Conservation (phyloP, 768 basidiomycete genomes). For the Tephrocybe sp. region DNA sequence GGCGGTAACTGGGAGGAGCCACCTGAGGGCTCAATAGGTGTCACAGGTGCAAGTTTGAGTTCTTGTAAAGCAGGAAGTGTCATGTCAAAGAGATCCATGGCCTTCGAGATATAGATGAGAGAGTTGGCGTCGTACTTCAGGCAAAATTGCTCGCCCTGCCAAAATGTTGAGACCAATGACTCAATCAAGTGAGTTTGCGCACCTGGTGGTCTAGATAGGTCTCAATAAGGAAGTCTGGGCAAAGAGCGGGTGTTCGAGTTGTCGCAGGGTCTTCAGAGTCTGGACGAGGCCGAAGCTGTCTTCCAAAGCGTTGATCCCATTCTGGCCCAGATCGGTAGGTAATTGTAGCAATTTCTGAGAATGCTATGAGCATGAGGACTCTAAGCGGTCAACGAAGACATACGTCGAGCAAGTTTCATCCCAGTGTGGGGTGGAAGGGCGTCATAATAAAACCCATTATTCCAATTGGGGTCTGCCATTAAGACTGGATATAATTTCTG, state of each 20-base stretch:
- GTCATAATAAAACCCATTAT: slow-evolving; percentile 97
- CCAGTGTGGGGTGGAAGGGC: slow-evolving; percentile 93
- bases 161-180: slow-evolving; percentile 33
- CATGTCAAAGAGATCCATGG: slow-evolving; percentile 99
- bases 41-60: slow-evolving; percentile 50
- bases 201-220: slow-evolving; percentile 97
- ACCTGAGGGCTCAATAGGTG: slow-evolving; percentile 15
- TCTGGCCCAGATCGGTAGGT: slow-evolving; percentile 99
- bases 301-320: slow-evolving; percentile 97
- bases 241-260: slow-evolving; percentile 67
- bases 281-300: slow-evolving; percentile 54
- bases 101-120: slow-evolving; percentile 97
- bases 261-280: slow-evolving; percentile 29
- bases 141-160: slow-evolving; percentile 91
- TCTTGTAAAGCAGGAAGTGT: slow-evolving; percentile 70
- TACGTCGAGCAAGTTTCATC: slow-evolving; percentile 97
- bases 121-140: slow-evolving; percentile 99
- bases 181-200: slow-evolving; percentile 49
- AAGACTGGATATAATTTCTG: slow-evolving; percentile 56
- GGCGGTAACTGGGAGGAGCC: slow-evolving; percentile 20
- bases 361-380: neutral
- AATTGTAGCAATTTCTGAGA: slow-evolving; percentile 93
- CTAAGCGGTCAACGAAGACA: slow-evolving; percentile 10
- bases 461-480: slow-evolving; percentile 99
- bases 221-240: slow-evolving; percentile 97